Conservation (phyloP, 1,284 basidiomycete genomes). For the Rhodotorula sp. region DNA sequence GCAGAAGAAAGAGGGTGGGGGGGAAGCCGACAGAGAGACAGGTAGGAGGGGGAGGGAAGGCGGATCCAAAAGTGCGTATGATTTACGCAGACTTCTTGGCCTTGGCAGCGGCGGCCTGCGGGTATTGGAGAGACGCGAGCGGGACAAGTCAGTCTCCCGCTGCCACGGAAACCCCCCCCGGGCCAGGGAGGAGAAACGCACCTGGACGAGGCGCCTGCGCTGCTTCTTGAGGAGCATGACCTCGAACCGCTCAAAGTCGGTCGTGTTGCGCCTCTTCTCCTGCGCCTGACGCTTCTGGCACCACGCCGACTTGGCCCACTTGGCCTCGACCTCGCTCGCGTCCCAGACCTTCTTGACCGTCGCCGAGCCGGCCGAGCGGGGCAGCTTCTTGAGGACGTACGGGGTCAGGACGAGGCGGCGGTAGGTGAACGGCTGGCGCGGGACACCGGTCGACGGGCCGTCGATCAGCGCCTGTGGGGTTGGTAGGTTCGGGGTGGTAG, state of each 20-base stretch:
- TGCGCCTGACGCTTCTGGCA: conserved; percentile 81
- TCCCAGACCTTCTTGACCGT: conserved; percentile 83
- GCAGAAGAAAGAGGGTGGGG: neutral
- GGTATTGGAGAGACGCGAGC: neutral
- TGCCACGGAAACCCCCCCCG: too few relatives aligned
- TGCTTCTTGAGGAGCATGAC: conserved; percentile 58
- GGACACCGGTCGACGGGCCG: conserved; percentile 84
- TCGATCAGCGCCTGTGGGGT: conserved; percentile 97
- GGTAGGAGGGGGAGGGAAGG: too few relatives aligned
- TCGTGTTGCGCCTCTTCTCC: conserved; percentile 70
- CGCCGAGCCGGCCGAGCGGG: conserved; percentile 80
- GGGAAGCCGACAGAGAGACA: too few relatives aligned
- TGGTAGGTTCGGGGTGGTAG: too few relatives aligned
- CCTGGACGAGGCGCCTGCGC: conserved; percentile 51
- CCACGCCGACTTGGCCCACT: conserved; percentile 81
- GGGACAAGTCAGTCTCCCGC: neutral
- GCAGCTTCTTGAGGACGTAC: conserved; percentile 76
- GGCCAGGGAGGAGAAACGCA: too few relatives aligned
- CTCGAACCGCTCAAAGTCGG: conserved; percentile 86
- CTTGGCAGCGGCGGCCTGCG: conserved; percentile 35
- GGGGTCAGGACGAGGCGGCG: conserved; percentile 90
- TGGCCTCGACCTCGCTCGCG: conserved; percentile 68
- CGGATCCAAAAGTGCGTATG: too few relatives aligned
- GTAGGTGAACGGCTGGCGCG: conserved; percentile 88
- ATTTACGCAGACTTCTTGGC: conserved; percentile 41